Conservation (phyloP, 257 asterid species). For the Nicotiana tomentosiformis region DNA sequence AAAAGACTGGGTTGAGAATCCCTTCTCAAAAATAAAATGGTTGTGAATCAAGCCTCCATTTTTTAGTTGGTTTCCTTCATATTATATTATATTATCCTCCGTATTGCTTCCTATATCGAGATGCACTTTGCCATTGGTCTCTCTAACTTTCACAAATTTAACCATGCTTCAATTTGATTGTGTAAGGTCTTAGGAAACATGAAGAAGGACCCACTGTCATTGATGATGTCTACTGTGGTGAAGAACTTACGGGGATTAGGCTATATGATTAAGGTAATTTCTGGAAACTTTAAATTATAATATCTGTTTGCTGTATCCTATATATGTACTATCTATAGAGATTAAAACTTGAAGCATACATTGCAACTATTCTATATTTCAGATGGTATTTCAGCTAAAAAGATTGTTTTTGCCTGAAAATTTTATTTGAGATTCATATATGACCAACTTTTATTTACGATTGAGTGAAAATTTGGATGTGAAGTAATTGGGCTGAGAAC, state of each 20-base stretch:
- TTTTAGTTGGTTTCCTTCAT: background rate
- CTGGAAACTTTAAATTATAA: background rate
- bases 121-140: background rate
- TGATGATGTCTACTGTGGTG: slow-evolving; percentile 78
- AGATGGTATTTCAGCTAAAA: background rate
- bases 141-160: background rate
- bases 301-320: slow-evolving; percentile 9
- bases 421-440: background rate
- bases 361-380: background rate
- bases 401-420: background rate
- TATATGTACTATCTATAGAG: slow-evolving; percentile 8
- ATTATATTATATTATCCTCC: background rate
- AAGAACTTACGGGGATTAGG: slow-evolving; percentile 70
- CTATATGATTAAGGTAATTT: slow-evolving; percentile 70
- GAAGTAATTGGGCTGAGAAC: background rate
- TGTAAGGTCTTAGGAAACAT: slow-evolving; percentile 80
- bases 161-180: background rate
- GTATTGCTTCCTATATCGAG: background rate
- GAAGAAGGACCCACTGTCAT: slow-evolving; percentile 71
- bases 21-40: too few relatives aligned
- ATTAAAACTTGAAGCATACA: background rate
- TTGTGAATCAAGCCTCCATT: background rate
- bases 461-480: background rate
- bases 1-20: background rate
- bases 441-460: background rate